phyloP scores from a whole-genome alignment of 345 rosid species.

The Anastatica hierochuntica region DNA sequence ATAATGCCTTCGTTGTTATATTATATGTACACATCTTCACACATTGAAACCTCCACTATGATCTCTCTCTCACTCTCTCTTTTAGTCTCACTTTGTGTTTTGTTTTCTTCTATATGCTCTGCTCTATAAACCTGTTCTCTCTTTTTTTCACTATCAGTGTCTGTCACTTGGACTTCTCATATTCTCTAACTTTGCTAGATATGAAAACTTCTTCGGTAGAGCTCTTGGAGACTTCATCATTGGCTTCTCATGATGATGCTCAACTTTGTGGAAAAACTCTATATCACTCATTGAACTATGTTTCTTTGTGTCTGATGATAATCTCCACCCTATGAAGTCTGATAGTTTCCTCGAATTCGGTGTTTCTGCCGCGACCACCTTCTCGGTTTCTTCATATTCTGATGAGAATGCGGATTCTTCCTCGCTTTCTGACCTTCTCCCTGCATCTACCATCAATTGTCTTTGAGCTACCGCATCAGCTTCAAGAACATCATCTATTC shows the following conservation, averaged over 20 bases:
- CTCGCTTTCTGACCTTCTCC: constrained; percentile 19
- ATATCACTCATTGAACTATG: constrained; percentile 22
- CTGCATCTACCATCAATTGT: constrained; percentile 19
- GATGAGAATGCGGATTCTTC: constrained; percentile 14
- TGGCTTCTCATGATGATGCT: constrained; percentile 29
- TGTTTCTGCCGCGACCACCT: constrained; percentile 22
- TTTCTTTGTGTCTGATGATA: constrained; percentile 27
- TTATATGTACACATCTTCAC: constrained; percentile 19
- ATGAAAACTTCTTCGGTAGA: constrained; percentile 43
- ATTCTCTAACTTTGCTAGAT: constrained; percentile 67
- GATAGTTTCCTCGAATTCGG: constrained; percentile 55
- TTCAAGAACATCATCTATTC: constrained; percentile 70
- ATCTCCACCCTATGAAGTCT: constrained; percentile 77
- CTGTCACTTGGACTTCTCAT: constrained; percentile 57
- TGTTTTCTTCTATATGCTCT: too few species aligned
- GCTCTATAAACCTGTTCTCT: too few species aligned
- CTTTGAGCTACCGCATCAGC: constrained; percentile 40
- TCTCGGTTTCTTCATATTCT: constrained; percentile 21
- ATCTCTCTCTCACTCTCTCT: too few species aligned
- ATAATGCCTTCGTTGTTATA: constrained; percentile 18
- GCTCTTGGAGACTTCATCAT: constrained; percentile 28
- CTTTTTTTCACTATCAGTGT: constrained; percentile 22
- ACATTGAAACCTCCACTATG: neutral
- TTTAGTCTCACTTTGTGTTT: neutral
- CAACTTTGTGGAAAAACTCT: constrained; percentile 25